Base-by-base conservation (phyloP, 164 flowering plant genomes). In the Buxus sempervirens region DNA sequence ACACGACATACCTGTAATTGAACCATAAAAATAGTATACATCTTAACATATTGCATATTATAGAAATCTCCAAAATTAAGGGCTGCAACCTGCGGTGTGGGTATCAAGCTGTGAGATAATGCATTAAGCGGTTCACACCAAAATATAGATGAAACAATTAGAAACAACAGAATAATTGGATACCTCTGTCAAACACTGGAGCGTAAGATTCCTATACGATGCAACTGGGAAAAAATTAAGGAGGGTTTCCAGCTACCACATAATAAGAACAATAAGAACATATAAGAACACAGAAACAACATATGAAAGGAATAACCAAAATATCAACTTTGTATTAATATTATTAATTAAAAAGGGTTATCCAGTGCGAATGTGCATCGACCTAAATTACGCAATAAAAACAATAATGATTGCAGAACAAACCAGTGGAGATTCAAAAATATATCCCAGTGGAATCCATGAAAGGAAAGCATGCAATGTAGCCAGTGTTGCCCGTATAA, bases 361-460 rank as follows among this genome's bases (percentile, higher is more conserved):
- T n/a, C n/a, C n/a, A n/a, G n/a, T n/a, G n/a, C n/a, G n/a, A n/a
- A n/a, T n/a, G n/a, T n/a, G n/a, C n/a, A n/a, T n/a, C n/a, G n/a
- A 62, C 19, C 41, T 18, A 19, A 61, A 45, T 36, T 4, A 27
- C 51, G 18, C 51, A 61, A 54, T 12, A 28, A 45, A 63, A 4
- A 53, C 6, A 4, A 24, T 8, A 62, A 21, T 48, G 58, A 41
- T 12, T 23, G 41, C n/a, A 45, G 64, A n/a, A 79, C 90, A 66
- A 70, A 93, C 99, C 97, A 95, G 81, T 58, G 95, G 88, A 19
- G 99, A 95, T 69, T 92, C 98, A 82, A 95, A 95, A 57, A 95
- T 95, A 77, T 95, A 95, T 62, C 99, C 99, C 79, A 95, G 72
- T 26, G 98, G 99, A 72, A 95, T 93, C 99, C 99, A 95, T 18